phyloP scores from a whole-genome alignment of 176 grass and related monocot genomes.

The Coix lacrymajobi region DNA sequence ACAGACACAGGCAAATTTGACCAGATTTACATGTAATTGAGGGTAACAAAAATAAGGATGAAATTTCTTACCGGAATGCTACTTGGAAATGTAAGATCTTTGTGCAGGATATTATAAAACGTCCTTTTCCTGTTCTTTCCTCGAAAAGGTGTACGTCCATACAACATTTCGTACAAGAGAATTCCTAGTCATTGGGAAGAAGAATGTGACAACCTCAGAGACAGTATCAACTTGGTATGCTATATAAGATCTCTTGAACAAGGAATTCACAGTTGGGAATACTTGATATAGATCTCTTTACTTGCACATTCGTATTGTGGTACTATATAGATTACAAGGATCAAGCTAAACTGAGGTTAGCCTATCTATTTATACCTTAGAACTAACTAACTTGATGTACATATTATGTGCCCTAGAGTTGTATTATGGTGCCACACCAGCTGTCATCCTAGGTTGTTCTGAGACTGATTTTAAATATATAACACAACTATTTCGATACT shows the following conservation, averaged over 20 bases:
- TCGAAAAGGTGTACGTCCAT: slow-evolving; percentile 96
- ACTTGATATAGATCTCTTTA: slow-evolving; percentile 3
- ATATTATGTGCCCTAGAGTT: neutral
- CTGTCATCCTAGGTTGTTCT: neutral
- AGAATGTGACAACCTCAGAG: slow-evolving; percentile 7
- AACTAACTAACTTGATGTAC: neutral
- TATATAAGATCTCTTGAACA: neutral
- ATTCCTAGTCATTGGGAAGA: slow-evolving; percentile 62
- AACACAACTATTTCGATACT: neutral
- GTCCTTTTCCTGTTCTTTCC: slow-evolving; percentile 96
- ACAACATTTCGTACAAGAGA: slow-evolving; percentile 95
- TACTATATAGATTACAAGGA: neutral
- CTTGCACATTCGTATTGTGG: neutral
- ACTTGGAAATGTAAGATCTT: slow-evolving; percentile 92
- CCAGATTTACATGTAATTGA: neutral
- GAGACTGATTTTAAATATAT: neutral
- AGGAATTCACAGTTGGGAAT: neutral
- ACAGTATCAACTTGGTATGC: neutral
- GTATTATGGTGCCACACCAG: neutral
- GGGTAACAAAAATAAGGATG: neutral
- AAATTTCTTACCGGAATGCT: slow-evolving; percentile 77
- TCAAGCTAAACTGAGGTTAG: neutral
- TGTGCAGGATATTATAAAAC: slow-evolving; percentile 87
- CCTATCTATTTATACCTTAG: neutral
- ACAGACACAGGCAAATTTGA: neutral